Evolutionary conservation across 1,284 basidiomycete species (phyloP).

Genomic region (Microbotryum violaceum): DNA sequence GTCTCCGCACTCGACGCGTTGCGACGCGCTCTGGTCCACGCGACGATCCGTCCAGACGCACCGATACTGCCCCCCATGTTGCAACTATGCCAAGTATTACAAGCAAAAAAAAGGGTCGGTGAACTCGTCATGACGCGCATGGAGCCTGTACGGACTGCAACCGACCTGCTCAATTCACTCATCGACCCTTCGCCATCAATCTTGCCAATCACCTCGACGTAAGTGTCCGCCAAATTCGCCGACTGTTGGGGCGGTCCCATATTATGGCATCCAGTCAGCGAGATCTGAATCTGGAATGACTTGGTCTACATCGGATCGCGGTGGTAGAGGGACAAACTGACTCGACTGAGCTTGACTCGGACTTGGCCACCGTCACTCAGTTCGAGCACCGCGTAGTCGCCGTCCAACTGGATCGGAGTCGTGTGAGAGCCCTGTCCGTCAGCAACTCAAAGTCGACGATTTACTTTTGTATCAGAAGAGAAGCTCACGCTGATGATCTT

Average conservation of each 20-base stretch:
- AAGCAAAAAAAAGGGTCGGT: background rate
- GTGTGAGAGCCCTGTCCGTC: background rate
- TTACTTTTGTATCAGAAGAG: background rate
- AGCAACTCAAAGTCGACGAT: no score
- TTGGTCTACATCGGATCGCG: no score
- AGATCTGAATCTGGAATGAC: no score
- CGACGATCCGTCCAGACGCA: slow-evolving; percentile 40
- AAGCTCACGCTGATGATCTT: slow-evolving; percentile 56
- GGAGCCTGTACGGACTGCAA: background rate
- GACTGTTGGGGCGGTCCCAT: background rate
- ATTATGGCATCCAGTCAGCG: no score
- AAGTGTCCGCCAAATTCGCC: slow-evolving; percentile 49
- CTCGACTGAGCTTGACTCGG: slow-evolving; percentile 49
- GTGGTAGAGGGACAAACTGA: slow-evolving; percentile 37
- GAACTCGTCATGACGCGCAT: background rate
- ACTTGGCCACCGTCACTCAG: slow-evolving; percentile 67
- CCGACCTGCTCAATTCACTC: slow-evolving; percentile 51
- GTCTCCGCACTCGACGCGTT: background rate
- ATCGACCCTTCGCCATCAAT: slow-evolving; percentile 54
- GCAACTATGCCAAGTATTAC: slow-evolving; percentile 40
- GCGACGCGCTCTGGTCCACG: background rate
- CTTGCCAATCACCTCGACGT: slow-evolving; percentile 66
- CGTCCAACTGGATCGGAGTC: slow-evolving; percentile 46
- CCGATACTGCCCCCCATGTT: slow-evolving; percentile 61
- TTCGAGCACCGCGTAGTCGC: slow-evolving; percentile 55